phyloP scores from a whole-genome alignment of 768 basidiomycete genomes.

The Macrolepiota albuminosa region DNA sequence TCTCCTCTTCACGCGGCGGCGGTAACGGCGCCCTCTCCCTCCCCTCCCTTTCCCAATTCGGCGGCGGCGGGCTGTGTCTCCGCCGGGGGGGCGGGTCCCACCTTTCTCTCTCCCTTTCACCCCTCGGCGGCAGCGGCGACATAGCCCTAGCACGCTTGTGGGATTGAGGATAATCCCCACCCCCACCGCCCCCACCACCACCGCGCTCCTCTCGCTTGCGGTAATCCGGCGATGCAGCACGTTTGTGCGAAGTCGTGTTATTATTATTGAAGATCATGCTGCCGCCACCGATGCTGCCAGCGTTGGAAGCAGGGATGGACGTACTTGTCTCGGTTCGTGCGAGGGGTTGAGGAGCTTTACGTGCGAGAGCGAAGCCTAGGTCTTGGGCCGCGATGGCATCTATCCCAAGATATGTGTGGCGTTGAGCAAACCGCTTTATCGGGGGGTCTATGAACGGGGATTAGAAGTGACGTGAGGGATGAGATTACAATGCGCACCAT shows the following conservation, averaged over 20 bases:
- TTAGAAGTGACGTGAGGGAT: constrained; percentile 22
- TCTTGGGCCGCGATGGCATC: constrained; percentile 90
- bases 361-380: constrained; percentile 69
- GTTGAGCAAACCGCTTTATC: constrained; percentile 86
- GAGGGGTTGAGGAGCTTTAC: constrained; percentile 53
- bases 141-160: constrained; percentile 11
- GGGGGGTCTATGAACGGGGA: constrained; percentile 60
- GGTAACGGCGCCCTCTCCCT: constrained; percentile 7
- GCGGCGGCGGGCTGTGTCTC: constrained; percentile 7
- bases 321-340: constrained; percentile 30
- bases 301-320: not conserved
- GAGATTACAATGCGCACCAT: constrained; percentile 44
- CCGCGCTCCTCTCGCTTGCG: constrained; percentile 14
- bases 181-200: constrained; percentile 5
- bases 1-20: constrained; percentile 13
- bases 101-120: constrained; percentile 11
- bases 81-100: constrained; percentile 13
- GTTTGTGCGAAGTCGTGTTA: constrained; percentile 3
- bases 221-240: constrained; percentile 12
- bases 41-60: constrained; percentile 9
- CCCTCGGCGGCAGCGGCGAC: constrained; percentile 10
- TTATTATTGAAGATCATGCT: not conserved
- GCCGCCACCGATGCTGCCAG: not conserved
- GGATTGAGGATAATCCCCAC: constrained; percentile 10
- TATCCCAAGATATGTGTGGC: constrained; percentile 75